These are phyloP conservation scores for Takakia lepidozioides DNA, from an alignment of 225 moss, liverwort and hornwort genomes.

Conservation along the genomic window DNA sequence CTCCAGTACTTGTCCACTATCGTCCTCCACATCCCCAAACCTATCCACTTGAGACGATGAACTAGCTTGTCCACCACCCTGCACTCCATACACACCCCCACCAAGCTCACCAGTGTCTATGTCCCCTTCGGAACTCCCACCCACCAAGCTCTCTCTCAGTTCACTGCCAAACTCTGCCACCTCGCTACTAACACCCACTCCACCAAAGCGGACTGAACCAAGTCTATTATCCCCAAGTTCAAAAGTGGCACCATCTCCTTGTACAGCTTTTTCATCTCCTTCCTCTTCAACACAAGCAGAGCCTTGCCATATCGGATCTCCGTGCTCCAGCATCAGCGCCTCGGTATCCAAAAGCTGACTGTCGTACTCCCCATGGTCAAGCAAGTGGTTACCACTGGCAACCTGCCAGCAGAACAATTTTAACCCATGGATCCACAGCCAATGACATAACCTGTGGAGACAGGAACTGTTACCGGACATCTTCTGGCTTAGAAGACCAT, in stretches of 20 bases:
- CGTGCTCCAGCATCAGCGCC: constrained; percentile 55
- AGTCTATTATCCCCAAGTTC: constrained; percentile 26
- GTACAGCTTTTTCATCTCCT: constrained; percentile 49
- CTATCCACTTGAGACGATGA: constrained; percentile 38
- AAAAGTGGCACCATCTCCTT: constrained; percentile 33
- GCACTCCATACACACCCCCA: constrained; percentile 32
- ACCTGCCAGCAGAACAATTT: no score
- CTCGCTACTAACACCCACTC: constrained; percentile 75
- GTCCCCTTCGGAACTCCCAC: constrained; percentile 77
- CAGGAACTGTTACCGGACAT: no score
- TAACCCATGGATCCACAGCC: no score
- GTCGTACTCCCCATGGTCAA: constrained; percentile 61
- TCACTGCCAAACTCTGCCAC: constrained; percentile 82
- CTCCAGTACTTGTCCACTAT: constrained; percentile 32
- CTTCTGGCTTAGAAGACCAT: no score
- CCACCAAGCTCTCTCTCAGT: constrained; percentile 70
- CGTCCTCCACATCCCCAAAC: no score
- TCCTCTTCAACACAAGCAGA: constrained; percentile 45
- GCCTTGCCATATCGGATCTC: constrained; percentile 72
- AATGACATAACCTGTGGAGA: no score
- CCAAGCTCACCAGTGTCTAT: constrained; percentile 45
- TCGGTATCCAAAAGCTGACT: constrained; percentile 35
- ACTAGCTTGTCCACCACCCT: constrained; percentile 31
- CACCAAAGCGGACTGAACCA: constrained; percentile 72
- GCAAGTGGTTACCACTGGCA: constrained; percentile 50